Evolutionary conservation across 371 early-diverging fungal genomes (phyloP).

Genomic region (Mucor sp.): DNA sequence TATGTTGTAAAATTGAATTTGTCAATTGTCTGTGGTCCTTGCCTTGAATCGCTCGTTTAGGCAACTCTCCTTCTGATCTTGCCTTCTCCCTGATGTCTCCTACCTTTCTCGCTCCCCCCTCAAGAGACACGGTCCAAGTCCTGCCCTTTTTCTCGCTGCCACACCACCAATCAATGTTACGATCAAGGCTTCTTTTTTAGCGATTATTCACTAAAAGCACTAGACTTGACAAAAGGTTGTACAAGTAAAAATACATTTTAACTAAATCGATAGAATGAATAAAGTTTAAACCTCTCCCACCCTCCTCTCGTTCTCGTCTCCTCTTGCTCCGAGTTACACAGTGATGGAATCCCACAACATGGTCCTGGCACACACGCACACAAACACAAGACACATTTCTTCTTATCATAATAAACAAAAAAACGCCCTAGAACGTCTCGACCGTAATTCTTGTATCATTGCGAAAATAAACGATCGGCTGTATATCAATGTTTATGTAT

Average conservation of each 20-base stretch:
- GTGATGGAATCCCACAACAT: background rate
- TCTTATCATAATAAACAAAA: too few relatives aligned
- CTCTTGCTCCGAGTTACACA: background rate
- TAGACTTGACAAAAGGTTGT: conserved; percentile 4
- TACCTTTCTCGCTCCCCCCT: background rate
- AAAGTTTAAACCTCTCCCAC: background rate
- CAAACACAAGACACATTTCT: too few relatives aligned
- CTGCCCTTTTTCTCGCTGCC: too few relatives aligned
- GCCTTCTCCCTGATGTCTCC: background rate
- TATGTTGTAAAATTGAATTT: background rate
- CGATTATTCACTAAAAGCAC: background rate
- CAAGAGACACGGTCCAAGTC: background rate
- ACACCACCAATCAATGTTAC: background rate
- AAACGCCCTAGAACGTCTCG: background rate
- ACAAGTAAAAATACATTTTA: background rate
- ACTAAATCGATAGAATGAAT: background rate
- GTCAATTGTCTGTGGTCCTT: conserved; percentile 1
- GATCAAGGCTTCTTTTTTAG: background rate
- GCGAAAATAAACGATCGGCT: background rate
- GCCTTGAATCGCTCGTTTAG: background rate
- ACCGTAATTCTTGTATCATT: background rate
- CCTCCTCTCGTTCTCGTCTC: too few relatives aligned
- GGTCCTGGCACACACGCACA: background rate
- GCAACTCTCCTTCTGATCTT: background rate
- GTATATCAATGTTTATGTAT: background rate